A percentile compares a stretch with the other conserved stretches of the same genome.
Evolutionary conservation across 2,329 filamentous ascomycete species (phyloP).

Genomic region (Penicillium paneum): DNA sequence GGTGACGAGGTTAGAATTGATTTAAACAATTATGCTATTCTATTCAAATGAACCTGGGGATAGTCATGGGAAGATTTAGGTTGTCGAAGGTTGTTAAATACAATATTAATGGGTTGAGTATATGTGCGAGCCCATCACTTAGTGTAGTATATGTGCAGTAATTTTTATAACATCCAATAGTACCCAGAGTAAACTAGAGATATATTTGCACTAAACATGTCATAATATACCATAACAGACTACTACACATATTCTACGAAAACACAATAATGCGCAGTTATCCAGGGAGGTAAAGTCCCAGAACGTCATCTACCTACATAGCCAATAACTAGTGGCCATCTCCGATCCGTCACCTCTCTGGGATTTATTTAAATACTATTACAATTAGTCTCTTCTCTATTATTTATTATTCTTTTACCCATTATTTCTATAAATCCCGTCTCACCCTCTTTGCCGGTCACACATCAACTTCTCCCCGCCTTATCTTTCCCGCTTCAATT

Average conservation of each 20-base stretch:
- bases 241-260: not conserved
- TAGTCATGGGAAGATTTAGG: not conserved
- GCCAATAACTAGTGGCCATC: not conserved
- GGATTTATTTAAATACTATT: not conserved
- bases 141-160: not conserved
- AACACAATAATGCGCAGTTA: not conserved
- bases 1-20: not conserved
- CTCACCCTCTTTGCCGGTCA: not conserved
- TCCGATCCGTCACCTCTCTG: not conserved
- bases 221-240: not conserved
- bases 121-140: not conserved
- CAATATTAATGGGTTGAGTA: not conserved
- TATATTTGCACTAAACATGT: not conserved
- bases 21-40: not conserved
- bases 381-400: not conserved
- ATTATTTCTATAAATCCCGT: too few species aligned
- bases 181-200: not conserved
- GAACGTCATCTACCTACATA: not conserved
- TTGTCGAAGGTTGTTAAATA: not conserved
- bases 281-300: not conserved
- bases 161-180: not conserved
- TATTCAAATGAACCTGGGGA: not conserved
- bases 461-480: constrained; percentile 4
- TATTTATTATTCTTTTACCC: not conserved
- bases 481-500: constrained; percentile 8